These are phyloP conservation scores for Kuraishia ogatae DNA, from an alignment of 805 yeast genomes.

Conservation along the genomic window DNA sequence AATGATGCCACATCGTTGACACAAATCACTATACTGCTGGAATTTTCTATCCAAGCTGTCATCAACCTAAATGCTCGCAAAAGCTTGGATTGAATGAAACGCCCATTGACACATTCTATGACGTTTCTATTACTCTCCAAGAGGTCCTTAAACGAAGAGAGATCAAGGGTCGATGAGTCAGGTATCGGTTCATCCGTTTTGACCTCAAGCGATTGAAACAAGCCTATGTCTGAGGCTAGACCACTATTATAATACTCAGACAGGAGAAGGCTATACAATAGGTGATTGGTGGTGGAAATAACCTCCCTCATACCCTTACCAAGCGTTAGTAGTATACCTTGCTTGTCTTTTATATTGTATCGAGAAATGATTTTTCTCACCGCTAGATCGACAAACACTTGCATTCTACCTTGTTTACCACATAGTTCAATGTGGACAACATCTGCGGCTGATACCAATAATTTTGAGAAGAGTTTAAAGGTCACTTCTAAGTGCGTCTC, in stretches of 20 bases:
- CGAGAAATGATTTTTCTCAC: slow-evolving; percentile 16
- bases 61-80: slow-evolving; percentile 3
- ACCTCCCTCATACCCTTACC: neutral
- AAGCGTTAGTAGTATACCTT: slow-evolving; percentile 14
- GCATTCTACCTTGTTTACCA: slow-evolving; percentile 13
- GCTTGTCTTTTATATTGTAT: slow-evolving; percentile 11
- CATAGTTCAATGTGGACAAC: slow-evolving; percentile 5
- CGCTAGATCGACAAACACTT: slow-evolving; percentile 11
- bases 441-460: slow-evolving; percentile 9
- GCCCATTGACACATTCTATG: slow-evolving; percentile 9
- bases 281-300: neutral
- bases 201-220: neutral
- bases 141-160: neutral
- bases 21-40: neutral
- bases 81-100: slow-evolving; percentile 1
- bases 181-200: no score
- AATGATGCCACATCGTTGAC: neutral
- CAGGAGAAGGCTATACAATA: neutral
- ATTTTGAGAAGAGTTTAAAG: slow-evolving; percentile 7
- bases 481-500: slow-evolving; percentile 9
- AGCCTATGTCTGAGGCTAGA: neutral
- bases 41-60: slow-evolving; percentile 3
- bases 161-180: neutral
- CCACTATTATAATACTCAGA: neutral
- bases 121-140: slow-evolving; percentile 5